Base-by-base conservation (phyloP, 208 protist genomes). In the Porcisia hertigi region DNA sequence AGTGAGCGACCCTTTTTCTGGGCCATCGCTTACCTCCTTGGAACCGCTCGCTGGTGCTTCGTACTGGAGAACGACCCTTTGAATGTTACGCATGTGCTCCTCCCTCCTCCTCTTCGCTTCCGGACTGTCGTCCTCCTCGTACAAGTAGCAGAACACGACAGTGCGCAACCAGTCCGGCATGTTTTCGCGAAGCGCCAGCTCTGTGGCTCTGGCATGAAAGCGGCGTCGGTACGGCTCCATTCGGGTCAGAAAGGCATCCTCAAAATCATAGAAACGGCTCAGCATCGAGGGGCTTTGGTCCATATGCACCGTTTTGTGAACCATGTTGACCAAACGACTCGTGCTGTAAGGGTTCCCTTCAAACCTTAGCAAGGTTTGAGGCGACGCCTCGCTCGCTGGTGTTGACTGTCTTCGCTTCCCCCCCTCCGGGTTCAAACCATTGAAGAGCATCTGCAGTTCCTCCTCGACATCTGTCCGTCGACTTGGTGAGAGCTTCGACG, bases 81-180 rank as follows among this genome's bases (percentile, higher is more conserved):
- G 73, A 34, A 75, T 41, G 25, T 34, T 55, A 18, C 67, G 57
- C 47, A 36, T 47, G 54, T 75, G n/a, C 73, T 75, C 14, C 65
- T 52, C 8, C 71, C 71, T 75, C 16, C 39, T 49, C 57, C 53
- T 55, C 41, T 67, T 5, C 25, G 57, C 64, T 39, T 88, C 85
- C 23, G 77, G 69, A 65, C 87, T 82, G 53, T 93, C 81, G n/a
- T 69, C 70, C 12, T 79, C 83, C 36, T 92, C 87, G 81, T 85
- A 89, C 45, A 91, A 84, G 75, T 89, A 88, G 73, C 87, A 83
- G 69, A 92, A 92, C n/a, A 94, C 77, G 49, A 93, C 39, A 8
- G 75, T 84, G 69, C 82, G 75, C 39, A 94, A 3, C 72, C 69
- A 86, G 72, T 82, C 77, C 0, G 89, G 89, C 58, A 89, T 80